Evolutionary conservation across 2,329 filamentous ascomycete species (phyloP).

Genomic region (Alternaria arborescens): DNA sequence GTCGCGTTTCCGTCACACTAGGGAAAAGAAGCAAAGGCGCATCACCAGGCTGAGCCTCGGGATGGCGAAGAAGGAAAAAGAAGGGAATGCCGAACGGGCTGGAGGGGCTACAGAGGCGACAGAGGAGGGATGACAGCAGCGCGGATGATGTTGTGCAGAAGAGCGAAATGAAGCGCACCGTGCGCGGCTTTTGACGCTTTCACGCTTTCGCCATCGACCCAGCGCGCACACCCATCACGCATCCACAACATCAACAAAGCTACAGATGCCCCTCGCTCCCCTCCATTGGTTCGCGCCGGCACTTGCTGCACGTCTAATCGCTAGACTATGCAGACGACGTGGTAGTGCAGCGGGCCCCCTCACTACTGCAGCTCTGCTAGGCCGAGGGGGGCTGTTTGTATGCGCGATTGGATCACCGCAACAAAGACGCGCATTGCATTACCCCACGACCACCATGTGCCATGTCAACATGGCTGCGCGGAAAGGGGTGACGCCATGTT

Average conservation of each 20-base stretch:
- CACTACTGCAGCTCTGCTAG: conserved; percentile 10
- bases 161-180: conserved; percentile 22
- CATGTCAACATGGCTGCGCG: neutral
- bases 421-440: conserved; percentile 11
- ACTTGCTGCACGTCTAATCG: conserved; percentile 21
- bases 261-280: conserved; percentile 2
- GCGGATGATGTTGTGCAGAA: conserved; percentile 41
- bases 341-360: conserved; percentile 29
- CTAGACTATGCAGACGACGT: conserved; percentile 22
- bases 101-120: conserved; percentile 29
- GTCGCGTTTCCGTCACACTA: conserved; percentile 41
- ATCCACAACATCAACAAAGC: conserved; percentile 30
- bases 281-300: conserved; percentile 18
- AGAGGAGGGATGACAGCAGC: conserved; percentile 30
- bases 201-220: conserved; percentile 11
- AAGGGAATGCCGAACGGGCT: conserved; percentile 38
- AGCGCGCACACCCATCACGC: conserved; percentile 7
- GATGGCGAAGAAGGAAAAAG: conserved; percentile 36
- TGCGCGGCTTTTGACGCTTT: conserved; percentile 16
- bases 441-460: conserved; percentile 11
- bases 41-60: conserved; percentile 44
- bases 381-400: conserved; percentile 25
- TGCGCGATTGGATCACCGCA: conserved; percentile 28
- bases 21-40: conserved; percentile 35
- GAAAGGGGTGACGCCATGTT: neutral